Conservation (phyloP, 208 protist species). For the Giardia duodenalis region DNA sequence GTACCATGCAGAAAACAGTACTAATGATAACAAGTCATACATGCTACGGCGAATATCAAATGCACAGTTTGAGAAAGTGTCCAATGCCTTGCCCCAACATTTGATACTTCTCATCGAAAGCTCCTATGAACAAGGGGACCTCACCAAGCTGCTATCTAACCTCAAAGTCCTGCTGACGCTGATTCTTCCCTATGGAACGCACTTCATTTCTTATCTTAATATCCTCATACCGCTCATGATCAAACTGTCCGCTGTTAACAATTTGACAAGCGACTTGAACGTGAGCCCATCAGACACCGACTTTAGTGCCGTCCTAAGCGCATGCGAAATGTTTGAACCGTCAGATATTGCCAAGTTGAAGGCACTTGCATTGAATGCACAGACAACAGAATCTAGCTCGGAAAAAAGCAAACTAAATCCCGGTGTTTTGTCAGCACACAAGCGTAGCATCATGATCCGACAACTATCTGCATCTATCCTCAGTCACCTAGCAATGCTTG, state of each 20-base stretch:
- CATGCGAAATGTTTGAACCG: background rate
- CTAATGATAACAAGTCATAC: background rate
- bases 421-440: background rate
- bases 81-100: background rate
- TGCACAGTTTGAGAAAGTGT: background rate
- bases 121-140: background rate
- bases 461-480: background rate
- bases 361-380: background rate
- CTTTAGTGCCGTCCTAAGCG: background rate
- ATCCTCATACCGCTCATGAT: background rate
- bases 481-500: background rate
- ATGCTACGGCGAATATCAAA: background rate
- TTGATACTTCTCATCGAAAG: background rate
- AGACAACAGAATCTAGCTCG: background rate
- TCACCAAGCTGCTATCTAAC: background rate
- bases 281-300: background rate
- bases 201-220: background rate
- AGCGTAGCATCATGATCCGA: too few relatives aligned
- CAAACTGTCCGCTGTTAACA: background rate
- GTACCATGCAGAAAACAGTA: background rate
- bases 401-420: background rate
- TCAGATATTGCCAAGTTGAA: background rate
- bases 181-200: background rate
- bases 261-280: background rate
- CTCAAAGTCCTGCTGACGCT: background rate